These are phyloP conservation scores for Debaryomyces castellii DNA, from an alignment of 805 yeast species.

Conservation along the genomic window DNA sequence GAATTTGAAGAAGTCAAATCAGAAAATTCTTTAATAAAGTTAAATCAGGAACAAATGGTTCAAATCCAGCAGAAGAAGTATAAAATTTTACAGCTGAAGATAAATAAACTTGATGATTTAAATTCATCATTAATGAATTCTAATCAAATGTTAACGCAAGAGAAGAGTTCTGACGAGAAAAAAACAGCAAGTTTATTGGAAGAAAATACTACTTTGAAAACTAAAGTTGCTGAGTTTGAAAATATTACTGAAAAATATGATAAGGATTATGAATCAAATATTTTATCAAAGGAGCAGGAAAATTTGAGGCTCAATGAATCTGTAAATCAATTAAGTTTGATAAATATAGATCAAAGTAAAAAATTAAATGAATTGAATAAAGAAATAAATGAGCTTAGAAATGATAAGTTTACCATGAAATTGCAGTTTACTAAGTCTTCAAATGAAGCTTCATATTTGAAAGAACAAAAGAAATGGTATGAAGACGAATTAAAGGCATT, in stretches of 20 bases:
- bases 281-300: slow-evolving; percentile 20
- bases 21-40: slow-evolving; percentile 29
- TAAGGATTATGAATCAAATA: slow-evolving; percentile 9
- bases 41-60: slow-evolving; percentile 33
- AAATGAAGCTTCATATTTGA: slow-evolving; percentile 34
- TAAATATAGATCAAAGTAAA: slow-evolving; percentile 37
- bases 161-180: slow-evolving; percentile 10
- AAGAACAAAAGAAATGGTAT: slow-evolving; percentile 39
- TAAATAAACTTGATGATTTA: slow-evolving; percentile 18
- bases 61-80: slow-evolving; percentile 25
- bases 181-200: slow-evolving; percentile 13
- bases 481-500: slow-evolving; percentile 34
- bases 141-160: slow-evolving; percentile 13
- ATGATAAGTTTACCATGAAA: slow-evolving; percentile 35
- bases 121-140: slow-evolving; percentile 18
- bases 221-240: slow-evolving; percentile 16
- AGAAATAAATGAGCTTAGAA: slow-evolving; percentile 35
- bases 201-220: slow-evolving; percentile 13
- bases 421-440: slow-evolving; percentile 32
- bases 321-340: slow-evolving; percentile 26
- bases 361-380: slow-evolving; percentile 33
- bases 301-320: slow-evolving; percentile 26
- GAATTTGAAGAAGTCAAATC: slow-evolving; percentile 29
- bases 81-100: slow-evolving; percentile 17
- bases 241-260: slow-evolving; percentile 10